Base-by-base conservation (phyloP, 2,329 filamentous ascomycete species). In the Sporothrix euskadiensis region DNA sequence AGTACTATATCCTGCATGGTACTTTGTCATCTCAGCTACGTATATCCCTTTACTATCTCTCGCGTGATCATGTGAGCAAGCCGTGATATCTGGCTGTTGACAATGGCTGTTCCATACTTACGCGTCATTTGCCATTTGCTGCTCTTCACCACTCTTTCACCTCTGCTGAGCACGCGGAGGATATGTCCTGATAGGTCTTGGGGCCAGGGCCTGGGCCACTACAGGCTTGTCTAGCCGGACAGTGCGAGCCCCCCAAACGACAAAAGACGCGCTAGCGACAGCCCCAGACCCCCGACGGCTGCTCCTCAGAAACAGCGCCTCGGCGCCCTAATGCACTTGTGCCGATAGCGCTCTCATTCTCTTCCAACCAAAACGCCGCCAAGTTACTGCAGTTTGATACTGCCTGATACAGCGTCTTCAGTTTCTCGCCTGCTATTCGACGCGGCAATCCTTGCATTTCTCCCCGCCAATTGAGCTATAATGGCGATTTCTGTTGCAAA, bases 201-300 rank as follows among this genome's bases (percentile, higher is more conserved):
- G 6, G 39, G 39, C 61, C 22, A 47, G 16, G 39, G 39, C 61
- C 22, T 30, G 61, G 39, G 12, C 39, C 39, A 66, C 14, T 66
- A 14, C 61, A 69, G 47, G 47, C 47, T 35, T 32, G 44, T n/a
- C 44, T 35, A 69, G 44, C 44, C 9, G 26, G 14, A 69, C 65
- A 69, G 65, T 69, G 65, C 65, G 65, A 56, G 47, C 47, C 44
- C 44, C 30, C 26, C 26, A 26, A 26, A 26, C 26, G 26, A 26
- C 26, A 35, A n/a, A 68, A 54, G n/a, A 69, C 66, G 66, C 66
- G 66, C 66, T 69, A 69, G 30, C 65, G 47, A 56, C 66, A 35
- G 30, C 30, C 26, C 65, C 39, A 22, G 30, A 56, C 52, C 56
- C 59, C 59, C 59, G n/a, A 44, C 41, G 35, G 56, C 12, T 63